Conservation (phyloP, 2,329 filamentous ascomycete genomes). For the Nannizzia gypsea region DNA sequence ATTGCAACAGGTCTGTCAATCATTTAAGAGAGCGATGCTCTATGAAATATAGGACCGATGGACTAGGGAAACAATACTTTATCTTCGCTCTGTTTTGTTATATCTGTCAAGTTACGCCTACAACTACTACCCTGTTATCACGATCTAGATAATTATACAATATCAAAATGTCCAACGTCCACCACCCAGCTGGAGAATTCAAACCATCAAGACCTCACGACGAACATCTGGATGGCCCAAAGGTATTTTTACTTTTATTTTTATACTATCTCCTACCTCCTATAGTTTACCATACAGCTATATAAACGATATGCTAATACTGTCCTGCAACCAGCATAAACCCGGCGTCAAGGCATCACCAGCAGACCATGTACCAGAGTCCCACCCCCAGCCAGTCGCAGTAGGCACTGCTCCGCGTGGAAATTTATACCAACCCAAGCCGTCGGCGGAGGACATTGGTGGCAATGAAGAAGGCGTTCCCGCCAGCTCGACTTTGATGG, state of each 20-base stretch:
- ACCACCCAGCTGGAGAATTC: background rate
- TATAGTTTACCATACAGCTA: too few species aligned
- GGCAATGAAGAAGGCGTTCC: constrained; percentile 12
- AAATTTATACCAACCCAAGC: constrained; percentile 39
- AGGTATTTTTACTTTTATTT: too few species aligned
- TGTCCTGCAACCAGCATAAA: constrained; percentile 42
- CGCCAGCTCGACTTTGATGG: constrained; percentile 38
- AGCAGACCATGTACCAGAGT: constrained; percentile 50
- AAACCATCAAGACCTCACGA: background rate
- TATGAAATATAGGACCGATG: background rate
- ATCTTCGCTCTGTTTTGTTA: background rate
- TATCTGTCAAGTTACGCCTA: too few species aligned
- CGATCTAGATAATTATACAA: too few species aligned
- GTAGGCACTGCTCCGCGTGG: constrained; percentile 51
- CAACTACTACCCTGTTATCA: background rate
- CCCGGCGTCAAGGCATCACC: constrained; percentile 47
- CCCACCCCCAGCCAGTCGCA: constrained; percentile 48
- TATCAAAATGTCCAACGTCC: background rate
- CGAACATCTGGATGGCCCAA: background rate
- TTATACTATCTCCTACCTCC: too few species aligned
- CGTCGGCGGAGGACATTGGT: constrained; percentile 17
- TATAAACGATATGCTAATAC: too few species aligned
- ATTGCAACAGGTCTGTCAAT: background rate
- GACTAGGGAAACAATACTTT: background rate
- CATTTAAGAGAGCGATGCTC: background rate